Percentiles rank a stretch among this genome's conserved stretches.
Conservation (phyloP, 2,329 filamentous ascomycete species). For the Orbilia blumenaviensis region DNA sequence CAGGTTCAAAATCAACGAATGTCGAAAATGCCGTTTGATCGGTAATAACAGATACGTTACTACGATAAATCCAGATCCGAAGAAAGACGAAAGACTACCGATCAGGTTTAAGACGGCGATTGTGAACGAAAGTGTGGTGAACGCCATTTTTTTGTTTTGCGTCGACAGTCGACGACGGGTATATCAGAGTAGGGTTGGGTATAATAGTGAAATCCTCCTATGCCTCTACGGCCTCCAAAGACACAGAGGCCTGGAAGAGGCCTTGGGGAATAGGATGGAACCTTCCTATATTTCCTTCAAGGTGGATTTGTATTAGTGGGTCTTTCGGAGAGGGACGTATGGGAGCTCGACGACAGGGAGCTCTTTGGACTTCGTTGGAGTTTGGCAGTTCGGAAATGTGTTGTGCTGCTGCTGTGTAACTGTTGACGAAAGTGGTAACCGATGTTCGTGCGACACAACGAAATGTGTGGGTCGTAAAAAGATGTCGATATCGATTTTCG, state of each 20-base stretch:
- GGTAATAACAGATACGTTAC: constrained; percentile 51
- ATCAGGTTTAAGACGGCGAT: constrained; percentile 44
- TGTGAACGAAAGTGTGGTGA: constrained; percentile 31
- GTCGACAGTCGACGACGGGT: no score
- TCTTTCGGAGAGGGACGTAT: not conserved
- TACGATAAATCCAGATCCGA: constrained; percentile 51
- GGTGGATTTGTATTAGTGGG: no score
- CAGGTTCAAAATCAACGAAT: constrained; percentile 52
- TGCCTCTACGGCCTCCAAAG: not conserved
- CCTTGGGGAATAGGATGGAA: constrained; percentile 1
- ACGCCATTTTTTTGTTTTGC: constrained; percentile 10
- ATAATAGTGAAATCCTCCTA: not conserved
- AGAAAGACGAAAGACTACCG: constrained; percentile 45
- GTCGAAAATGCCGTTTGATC: constrained; percentile 52
- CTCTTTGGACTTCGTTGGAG: not conserved
- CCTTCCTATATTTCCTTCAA: not conserved
- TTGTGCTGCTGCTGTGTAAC: constrained; percentile 9
- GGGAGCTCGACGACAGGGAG: not conserved
- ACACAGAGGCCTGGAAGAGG: not conserved
- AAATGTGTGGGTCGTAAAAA: no score
- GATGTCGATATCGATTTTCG: no score
- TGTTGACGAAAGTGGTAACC: constrained; percentile 10
- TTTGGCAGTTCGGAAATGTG: not conserved
- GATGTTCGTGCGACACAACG: no score
- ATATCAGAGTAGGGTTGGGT: no score